These are phyloP conservation scores for Aspergillus thermomutatus DNA, from an alignment of 2,329 filamentous ascomycete genomes.

Conservation along the genomic window DNA sequence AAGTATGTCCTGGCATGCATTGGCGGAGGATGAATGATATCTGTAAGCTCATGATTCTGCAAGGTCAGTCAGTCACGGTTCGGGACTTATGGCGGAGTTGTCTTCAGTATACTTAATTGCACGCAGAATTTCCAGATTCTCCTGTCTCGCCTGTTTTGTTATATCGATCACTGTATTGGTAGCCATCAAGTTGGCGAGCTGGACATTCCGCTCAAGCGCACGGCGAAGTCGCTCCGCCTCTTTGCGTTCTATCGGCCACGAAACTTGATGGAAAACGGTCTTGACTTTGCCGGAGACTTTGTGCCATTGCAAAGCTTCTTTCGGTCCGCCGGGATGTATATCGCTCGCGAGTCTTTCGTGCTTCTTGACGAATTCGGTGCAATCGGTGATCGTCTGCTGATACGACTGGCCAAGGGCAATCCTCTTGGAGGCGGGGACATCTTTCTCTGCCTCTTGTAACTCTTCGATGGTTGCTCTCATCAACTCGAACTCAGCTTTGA, in stretches of 20 bases:
- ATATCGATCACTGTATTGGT: constrained; percentile 4
- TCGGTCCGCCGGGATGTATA: background rate
- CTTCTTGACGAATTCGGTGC: constrained; percentile 3
- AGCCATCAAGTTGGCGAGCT: constrained; percentile 10
- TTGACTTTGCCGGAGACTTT: constrained; percentile 1
- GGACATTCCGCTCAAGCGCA: constrained; percentile 7
- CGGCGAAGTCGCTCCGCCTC: constrained; percentile 10
- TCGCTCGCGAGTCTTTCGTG: constrained; percentile 1
- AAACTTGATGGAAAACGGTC: constrained; percentile 5
- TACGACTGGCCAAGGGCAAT: constrained; percentile 7
- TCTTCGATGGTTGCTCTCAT: background rate
- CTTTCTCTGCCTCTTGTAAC: background rate
- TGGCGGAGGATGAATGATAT: background rate
- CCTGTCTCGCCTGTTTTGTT: constrained; percentile 2
- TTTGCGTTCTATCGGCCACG: constrained; percentile 10
- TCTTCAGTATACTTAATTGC: constrained; percentile 7
- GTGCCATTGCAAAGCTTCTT: background rate
- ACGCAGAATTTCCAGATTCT: constrained; percentile 9
- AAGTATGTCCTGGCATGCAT: background rate
- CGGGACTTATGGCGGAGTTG: background rate
- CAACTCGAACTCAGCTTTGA: constrained; percentile 6
- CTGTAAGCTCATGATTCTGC: constrained; percentile 8
- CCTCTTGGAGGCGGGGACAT: background rate
- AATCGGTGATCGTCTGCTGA: constrained; percentile 3
- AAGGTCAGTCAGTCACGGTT: background rate